Base-by-base conservation (phyloP, 1,284 basidiomycete genomes). In the Sparassis latifolia region DNA sequence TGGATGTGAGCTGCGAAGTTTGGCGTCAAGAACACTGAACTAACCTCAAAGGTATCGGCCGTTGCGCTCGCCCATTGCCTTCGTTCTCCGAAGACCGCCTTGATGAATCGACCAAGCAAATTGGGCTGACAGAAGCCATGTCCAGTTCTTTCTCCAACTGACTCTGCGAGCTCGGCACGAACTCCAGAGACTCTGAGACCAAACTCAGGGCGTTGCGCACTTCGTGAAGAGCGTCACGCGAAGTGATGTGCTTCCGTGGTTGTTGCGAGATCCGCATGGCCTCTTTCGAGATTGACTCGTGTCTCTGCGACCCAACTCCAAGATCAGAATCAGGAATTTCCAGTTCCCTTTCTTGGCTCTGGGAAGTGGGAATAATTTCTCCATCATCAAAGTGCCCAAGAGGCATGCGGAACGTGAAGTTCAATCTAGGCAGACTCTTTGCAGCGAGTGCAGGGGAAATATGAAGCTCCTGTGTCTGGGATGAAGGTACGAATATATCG, bases 361-460 rank as follows among this genome's bases (percentile, higher is more conserved):
- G 63, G 1, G 63, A 65, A 27, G 56, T 61, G 3, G 60, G 58
- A 7, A 63, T 53, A 29, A 64, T 30, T 6, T 57, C 52, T n/a
- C 47, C 27, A 1, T 30, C 20, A 20, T 20, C 20, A 20, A 20
- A 20, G 20, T 20, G 20, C 20, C 20, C 20, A 20, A 20, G 20
- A 20, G 20, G 20, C 20, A 20, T 20, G 20, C 20, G 20, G 20
- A 20, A 20, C 20, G 20, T 20, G 20, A 20, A 20, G 20, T 20
- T 20, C 20, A 20, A 20, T 20, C 20, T 20, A 20, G 20, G 20
- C 20, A 20, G 20, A 20, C 20, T 20, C 20, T 20, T 20, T 20
- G 20, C 20, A 20, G 20, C 20, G 20, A 20, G 20, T 20, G 20
- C 20, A 20, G 20, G 20, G 20, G 20, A 20, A 20, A 20, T 20